Base-by-base conservation (phyloP, 352 stramenopile genomes). In the Peronospora farinosa region DNA sequence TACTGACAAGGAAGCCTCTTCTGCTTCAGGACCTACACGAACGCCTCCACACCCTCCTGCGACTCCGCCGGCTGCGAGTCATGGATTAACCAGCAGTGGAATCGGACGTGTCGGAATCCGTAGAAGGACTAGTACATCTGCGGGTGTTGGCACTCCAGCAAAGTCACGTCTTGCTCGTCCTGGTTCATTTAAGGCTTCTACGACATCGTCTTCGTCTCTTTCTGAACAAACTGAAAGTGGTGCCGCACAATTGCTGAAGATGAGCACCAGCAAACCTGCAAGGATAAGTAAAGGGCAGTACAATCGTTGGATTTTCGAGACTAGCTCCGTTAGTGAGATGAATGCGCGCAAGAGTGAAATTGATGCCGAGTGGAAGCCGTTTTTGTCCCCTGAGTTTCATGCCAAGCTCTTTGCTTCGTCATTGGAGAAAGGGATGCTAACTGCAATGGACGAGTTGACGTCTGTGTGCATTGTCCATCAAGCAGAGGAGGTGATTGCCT, bases 251-350 rank as follows among this genome's bases (percentile, higher is more conserved):
- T 51, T 86, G 44, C 41, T 91, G 15, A 85, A 82, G 41, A 84
- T 87, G 70, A 88, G 74, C 48, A 61, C 46, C 0, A 78, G 65
- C 31, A 92, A 92, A 42, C 54, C 45, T 8, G 47, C 81, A 3
- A 67, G 81, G 19, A 48, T 92, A 23, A 51, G 62, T 3, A 87
- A 84, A 46, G 77, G 71, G 3, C 78, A 86, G 36, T 79, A 67
- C 56, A 92, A 88, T 61, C 87, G 84, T 54, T 94, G 84, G 84
- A 68, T 92, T 42, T 91, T 94, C 40, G 81, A 94, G 23, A 46
- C 74, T 6, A 85, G 76, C 12, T 87, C 78, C 0, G 47, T 68
- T 7, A 79, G 58, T 47, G 81, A 94, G 40, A 86, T 91, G 59
- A 75, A 60, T 33, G 48, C 47, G 5, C 74, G 84, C 16, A 90